Base-by-base conservation (phyloP, 192 early-diverging fungal species). In the Cetraspora pellucida region DNA sequence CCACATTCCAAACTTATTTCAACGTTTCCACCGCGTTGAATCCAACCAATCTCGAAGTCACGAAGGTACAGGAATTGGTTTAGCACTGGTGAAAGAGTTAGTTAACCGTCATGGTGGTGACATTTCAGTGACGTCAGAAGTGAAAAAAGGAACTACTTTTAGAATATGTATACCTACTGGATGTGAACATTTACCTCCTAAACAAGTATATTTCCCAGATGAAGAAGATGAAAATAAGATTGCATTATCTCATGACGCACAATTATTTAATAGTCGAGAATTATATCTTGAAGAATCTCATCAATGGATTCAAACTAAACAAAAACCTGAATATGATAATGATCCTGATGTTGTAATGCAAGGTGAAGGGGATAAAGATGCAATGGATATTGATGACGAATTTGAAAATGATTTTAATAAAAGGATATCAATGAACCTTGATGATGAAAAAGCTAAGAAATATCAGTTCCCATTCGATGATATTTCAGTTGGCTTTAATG, bases 11-110 rank as follows among this genome's bases (percentile, higher is more conserved):
- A 79, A 81, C 0, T 79, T 91, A 3, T 89, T 91, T 77, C 85
- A 86, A n/a, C 82, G 87, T 11, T 91, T 91, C 77, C 84, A 91
- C 71, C 82, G 87, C 7, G 82, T 89, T n/a, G 86, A 89, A 54
- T 83, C 80, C 47, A 78, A 77, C 14, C 83, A 83, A 58, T 85
- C 87, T 2, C 79, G 89, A 14, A 85, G 82, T 25, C 82, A 87
- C 55, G 88, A 88, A 78, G 89, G 89, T 10, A 87, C 83, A 6
- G 89, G 89, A 3, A 91, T 91, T 43, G 89, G 89, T 5, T 65
- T 91, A 10, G 80, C 87, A 0, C 64, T 90, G 3, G 70, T 72
- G 11, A 55, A 72, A 55, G 70, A 72, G 31, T 68, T 91, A 14
- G 82, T 86, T 1, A 84, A 84, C 30, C 72, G 86, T 1, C 88